Percentiles rank a stretch among this genome's conserved stretches.
phyloP scores from a whole-genome alignment of 1,284 basidiomycete species.

The Leccinum griseonigrum region DNA sequence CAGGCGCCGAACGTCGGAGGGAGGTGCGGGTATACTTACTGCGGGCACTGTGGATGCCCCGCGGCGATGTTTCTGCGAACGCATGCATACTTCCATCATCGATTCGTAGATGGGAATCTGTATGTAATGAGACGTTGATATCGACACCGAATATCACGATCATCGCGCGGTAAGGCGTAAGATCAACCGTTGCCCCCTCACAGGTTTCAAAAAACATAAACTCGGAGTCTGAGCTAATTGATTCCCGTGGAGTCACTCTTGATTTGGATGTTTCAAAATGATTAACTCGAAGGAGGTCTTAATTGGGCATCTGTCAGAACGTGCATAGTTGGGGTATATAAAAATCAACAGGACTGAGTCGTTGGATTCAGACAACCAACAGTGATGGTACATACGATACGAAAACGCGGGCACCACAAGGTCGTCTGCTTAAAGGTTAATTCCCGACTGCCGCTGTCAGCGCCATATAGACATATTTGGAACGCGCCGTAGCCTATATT shows the following conservation, averaged over 20 bases:
- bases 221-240: background rate
- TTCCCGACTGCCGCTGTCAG: background rate
- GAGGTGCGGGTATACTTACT: background rate
- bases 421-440: background rate
- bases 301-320: background rate
- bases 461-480: background rate
- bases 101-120: background rate
- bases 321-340: background rate
- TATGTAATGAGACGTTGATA: background rate
- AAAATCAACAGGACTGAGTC: background rate
- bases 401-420: background rate
- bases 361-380: background rate
- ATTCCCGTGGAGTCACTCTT: background rate
- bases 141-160: background rate
- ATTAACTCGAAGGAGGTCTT: background rate
- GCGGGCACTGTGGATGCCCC: background rate
- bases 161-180: background rate
- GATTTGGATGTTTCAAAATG: background rate
- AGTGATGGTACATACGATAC: background rate
- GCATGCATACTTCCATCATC: background rate
- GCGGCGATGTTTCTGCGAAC: background rate
- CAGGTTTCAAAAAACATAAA: background rate
- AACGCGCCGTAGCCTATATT: background rate
- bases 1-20: conserved; percentile 49
- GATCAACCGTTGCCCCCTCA: background rate